These are phyloP conservation scores for barley (Hordeum vulgare) DNA, from an alignment of 176 grass and related monocot genomes.

Conservation along the genomic window MorexV3_pseudomolecules_assembly NC_058521.1:84656412-84656911, in stretches of 20 bases:
- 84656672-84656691: not conserved
- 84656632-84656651: not conserved
- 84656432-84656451: conserved; percentile 16
- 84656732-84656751: conserved; percentile 2
- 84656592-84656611: not conserved
- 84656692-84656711: not conserved
- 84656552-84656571: not conserved
- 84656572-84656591: conserved; percentile 22
- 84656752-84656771: conserved; percentile 37
- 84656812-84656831: conserved; percentile 28
- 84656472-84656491: not conserved
- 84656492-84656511: not conserved
- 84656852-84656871: conserved; percentile 36
- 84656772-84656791: conserved; percentile 38
- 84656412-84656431: not conserved
- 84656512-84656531: conserved; percentile 19
- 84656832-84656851: conserved; percentile 32
- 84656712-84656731: conserved; percentile 15
- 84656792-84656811: conserved; percentile 28
- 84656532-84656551: conserved; percentile 14
- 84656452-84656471: conserved; percentile 1
- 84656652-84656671: not conserved
- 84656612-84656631: conserved; percentile 1
- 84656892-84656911: conserved; percentile 19
- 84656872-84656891: conserved; percentile 35